Base-by-base conservation (phyloP, 2,329 filamentous ascomycete species). In the Rachicladosporium sp. region DNA sequence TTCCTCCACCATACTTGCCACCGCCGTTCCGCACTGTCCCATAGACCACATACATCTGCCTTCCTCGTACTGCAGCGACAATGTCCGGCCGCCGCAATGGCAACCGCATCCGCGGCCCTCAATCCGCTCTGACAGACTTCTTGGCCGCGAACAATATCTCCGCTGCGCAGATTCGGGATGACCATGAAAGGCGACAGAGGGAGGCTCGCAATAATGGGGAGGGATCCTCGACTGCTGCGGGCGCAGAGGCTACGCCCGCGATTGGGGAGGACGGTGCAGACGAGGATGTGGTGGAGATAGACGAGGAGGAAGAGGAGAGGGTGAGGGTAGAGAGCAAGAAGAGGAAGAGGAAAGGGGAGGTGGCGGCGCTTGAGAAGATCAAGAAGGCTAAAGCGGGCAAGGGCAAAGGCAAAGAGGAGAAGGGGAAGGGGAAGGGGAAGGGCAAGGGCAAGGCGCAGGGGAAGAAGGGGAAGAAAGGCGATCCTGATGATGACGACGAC, bases 121-220 rank as follows among this genome's bases (percentile, higher is more conserved):
- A 77, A 48, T 80, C 76, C 43, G 78, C 78, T 9, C 62, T 82
- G 52, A 82, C 78, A 5, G 76, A 81, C 53, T 82, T 80, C 50
- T 62, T 81, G 39, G 77, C 77, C 36, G 74, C 80, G 2, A 78
- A 83, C 58, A 84, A 84, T 51, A 86, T 86, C 48, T 83, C 75
- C 13, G 76, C 76, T 3, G 66, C 67, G 38, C 73, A 78, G 50
- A 80, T 80, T 44, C 68, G 71, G 34, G 63, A 73, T 48, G 74
- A 76, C 37, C 74, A 76, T 52, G 67, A 69, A 44, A 65, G 69
- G 40, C 70, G 76, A 29, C 51, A 69, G 12, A 61, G 63, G 49
- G 62, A 71, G 46, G 67, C 68, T 31, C 63, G 37, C 4, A 23
- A 21, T 10, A 41, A 37, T 8, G 38, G 47, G 38, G 21, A 46